phyloP scores from a whole-genome alignment of 805 yeast species.

The Candida ponderosae region DNA sequence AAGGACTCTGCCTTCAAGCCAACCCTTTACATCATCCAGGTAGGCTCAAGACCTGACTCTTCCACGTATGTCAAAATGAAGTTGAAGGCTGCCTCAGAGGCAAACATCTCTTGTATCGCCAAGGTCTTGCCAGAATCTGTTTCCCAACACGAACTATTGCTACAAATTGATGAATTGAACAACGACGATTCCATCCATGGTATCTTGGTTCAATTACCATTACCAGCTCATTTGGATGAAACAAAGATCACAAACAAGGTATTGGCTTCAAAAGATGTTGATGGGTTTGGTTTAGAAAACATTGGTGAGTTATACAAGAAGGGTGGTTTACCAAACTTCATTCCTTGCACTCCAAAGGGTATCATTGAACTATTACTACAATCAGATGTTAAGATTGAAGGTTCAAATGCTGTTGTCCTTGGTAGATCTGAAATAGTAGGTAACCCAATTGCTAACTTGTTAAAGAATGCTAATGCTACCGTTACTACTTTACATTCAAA shows the following conservation, averaged over 20 bases:
- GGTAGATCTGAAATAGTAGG: conserved; percentile 88
- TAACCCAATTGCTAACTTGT: conserved; percentile 64
- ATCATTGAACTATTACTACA: conserved; percentile 56
- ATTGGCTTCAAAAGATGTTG: conserved; percentile 64
- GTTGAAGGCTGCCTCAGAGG: conserved; percentile 66
- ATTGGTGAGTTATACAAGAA: conserved; percentile 71
- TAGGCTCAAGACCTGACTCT: conserved; percentile 73
- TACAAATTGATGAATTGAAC: conserved; percentile 49
- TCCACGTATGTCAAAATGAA: conserved; percentile 79
- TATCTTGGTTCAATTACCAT: conserved; percentile 67
- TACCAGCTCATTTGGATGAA: conserved; percentile 66
- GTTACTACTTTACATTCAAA: conserved; percentile 70
- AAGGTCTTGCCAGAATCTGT: conserved; percentile 51
- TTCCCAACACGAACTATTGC: conserved; percentile 47
- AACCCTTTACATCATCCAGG: conserved; percentile 62
- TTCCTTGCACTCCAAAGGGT: conserved; percentile 85
- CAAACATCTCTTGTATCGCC: conserved; percentile 55
- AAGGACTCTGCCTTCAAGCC: conserved; percentile 50
- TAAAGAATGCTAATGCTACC: conserved; percentile 66
- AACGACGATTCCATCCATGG: conserved; percentile 58
- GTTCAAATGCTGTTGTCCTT: conserved; percentile 72
- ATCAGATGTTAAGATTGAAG: conserved; percentile 47
- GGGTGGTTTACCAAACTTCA: conserved; percentile 61
- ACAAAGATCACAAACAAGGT: conserved; percentile 62
- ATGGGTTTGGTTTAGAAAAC: conserved; percentile 74